These are phyloP conservation scores for Suhomyces terraborum DNA, from an alignment of 1,139 yeast genomes.

Conservation along the genomic window DNA sequence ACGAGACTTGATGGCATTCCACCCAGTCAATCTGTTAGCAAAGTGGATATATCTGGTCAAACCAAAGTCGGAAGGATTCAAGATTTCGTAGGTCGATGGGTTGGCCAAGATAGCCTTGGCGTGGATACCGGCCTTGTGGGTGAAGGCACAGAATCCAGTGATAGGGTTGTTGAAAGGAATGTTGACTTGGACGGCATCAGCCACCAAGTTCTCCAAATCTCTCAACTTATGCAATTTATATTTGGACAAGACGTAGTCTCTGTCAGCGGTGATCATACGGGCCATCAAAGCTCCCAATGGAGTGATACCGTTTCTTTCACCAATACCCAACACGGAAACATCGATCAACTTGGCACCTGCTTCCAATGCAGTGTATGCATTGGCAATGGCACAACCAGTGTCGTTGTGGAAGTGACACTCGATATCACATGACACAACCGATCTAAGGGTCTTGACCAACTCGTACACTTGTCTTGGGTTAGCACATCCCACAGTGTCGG, in stretches of 20 bases:
- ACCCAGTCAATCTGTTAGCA: slow-evolving; percentile 61
- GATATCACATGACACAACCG: slow-evolving; percentile 58
- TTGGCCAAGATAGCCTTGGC: slow-evolving; percentile 63
- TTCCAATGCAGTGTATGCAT: slow-evolving; percentile 61
- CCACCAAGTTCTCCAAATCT: slow-evolving; percentile 58
- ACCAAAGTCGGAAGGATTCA: slow-evolving; percentile 59
- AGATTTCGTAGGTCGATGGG: slow-evolving; percentile 60
- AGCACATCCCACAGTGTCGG: slow-evolving; percentile 65
- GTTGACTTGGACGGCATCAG: slow-evolving; percentile 59
- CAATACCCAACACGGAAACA: slow-evolving; percentile 59
- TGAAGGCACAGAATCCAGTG: slow-evolving; percentile 64
- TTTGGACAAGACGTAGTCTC: slow-evolving; percentile 58
- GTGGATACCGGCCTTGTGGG: slow-evolving; percentile 64
- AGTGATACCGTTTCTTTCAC: slow-evolving; percentile 63
- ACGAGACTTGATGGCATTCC: slow-evolving; percentile 52
- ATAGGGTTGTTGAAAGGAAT: slow-evolving; percentile 63
- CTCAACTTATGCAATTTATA: slow-evolving; percentile 56
- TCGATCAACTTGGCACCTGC: slow-evolving; percentile 63
- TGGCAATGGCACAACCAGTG: slow-evolving; percentile 64
- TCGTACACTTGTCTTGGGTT: slow-evolving; percentile 63
- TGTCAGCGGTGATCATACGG: slow-evolving; percentile 61
- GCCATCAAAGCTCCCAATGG: slow-evolving; percentile 66
- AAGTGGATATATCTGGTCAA: slow-evolving; percentile 59
- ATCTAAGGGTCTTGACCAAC: slow-evolving; percentile 57
- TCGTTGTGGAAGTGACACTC: slow-evolving; percentile 65